Evolutionary conservation across 768 basidiomycete genomes (phyloP), one percentile per base, ranked within the genome.

Genomic region (Gautieria morchelliformis): DNA sequence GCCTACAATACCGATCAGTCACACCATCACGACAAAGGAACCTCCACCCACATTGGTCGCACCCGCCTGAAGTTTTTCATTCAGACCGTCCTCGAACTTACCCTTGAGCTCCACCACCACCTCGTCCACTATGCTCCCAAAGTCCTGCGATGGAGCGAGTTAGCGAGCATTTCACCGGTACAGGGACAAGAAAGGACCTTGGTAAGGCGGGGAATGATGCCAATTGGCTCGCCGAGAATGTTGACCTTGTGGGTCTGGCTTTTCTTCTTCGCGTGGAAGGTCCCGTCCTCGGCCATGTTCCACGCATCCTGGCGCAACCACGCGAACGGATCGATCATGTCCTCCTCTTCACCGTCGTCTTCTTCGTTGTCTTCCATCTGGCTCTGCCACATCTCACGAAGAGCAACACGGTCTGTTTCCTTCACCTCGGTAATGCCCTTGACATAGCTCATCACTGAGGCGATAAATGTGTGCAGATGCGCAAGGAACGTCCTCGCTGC

Each of bases 61-160:
- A 14, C 82, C 81, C 15, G 67, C 65, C 50, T 71, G 71, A 61
- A 81, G 82, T 59, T 80, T 82, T 37, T 81, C 80, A 60, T 84
- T 81, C 10, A 84, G 68, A 8, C 80, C 80, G 49, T 79, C 78
- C 42, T 72, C 71, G 67, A 83, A 79, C 37, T 70, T 65, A 3
- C 70, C 65, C 61, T 83, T 75, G 12, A 84, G 71, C 22, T 75
- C 73, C 8, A 66, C 58, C 4, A 82, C 77, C 45, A 71, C 75
- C 1, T 72, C 65, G 17, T 79, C 74, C 1, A 80, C 70, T 35
- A 79, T 67, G 20, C 65, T 63, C 5, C 64, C 62, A 60, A 84
- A 82, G 60, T 75, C 76, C 81, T 82, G 45, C 27, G 40, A 27
- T 39, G 40, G 32, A n/a, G 37, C 20, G 42, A 14, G 24, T 49